These are phyloP conservation scores for Selaginella moellendorffii DNA, from an alignment of 75 land plant genomes.

Conservation along the genomic window DNA sequence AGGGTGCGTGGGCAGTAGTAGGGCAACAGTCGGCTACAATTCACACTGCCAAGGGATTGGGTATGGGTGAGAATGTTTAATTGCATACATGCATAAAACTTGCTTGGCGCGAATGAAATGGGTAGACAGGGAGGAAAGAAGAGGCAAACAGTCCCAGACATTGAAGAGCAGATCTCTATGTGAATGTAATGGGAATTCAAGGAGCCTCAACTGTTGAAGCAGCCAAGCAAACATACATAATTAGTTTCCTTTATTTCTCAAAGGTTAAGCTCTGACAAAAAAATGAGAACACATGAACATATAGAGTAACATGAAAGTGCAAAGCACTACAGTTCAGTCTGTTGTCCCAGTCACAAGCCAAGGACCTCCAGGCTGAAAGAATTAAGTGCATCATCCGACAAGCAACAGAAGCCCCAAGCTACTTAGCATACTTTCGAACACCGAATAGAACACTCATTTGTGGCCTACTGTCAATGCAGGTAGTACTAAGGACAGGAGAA, in stretches of 20 bases:
- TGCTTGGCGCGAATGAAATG: background rate
- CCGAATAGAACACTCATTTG: background rate
- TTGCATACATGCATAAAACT: conserved; percentile 1
- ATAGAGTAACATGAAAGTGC: background rate
- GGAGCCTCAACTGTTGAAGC: background rate
- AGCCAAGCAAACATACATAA: background rate
- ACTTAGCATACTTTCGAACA: background rate
- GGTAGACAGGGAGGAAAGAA: conserved; percentile 1
- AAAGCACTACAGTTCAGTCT: background rate
- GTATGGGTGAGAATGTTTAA: conserved; percentile 1
- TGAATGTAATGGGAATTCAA: background rate
- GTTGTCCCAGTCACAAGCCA: conserved; percentile 1
- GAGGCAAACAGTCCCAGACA: conserved; percentile 1
- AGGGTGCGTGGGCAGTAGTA: background rate
- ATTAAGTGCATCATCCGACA: background rate
- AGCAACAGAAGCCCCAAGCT: background rate
- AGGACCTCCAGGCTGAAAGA: conserved; percentile 1
- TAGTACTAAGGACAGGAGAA: background rate
- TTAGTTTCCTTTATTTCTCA: conserved; percentile 1
- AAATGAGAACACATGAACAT: background rate
- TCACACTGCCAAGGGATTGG: background rate
- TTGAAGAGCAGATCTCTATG: background rate
- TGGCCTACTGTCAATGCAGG: background rate
- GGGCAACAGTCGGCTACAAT: background rate
- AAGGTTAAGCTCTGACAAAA: conserved; percentile 1